phyloP scores from a whole-genome alignment of 2,329 filamentous ascomycete genomes.

The Byssoonygena ceratinophila region DNA sequence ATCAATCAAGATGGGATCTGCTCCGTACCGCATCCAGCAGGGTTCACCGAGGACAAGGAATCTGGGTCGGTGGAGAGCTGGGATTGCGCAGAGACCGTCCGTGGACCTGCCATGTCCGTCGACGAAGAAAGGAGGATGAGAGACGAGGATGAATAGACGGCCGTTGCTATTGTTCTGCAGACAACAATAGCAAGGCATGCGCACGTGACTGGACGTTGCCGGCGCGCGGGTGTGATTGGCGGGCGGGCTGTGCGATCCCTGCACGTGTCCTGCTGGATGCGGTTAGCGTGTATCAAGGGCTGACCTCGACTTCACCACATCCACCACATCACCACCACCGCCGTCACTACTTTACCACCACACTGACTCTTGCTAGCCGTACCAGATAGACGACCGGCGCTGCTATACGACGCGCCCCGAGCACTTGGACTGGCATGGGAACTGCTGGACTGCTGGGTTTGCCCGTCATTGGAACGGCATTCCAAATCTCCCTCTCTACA shows the following conservation, averaged over 20 bases:
- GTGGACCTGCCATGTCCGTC: too few relatives aligned
- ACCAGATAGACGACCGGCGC: too few relatives aligned
- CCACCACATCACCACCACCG: background rate
- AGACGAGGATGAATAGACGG: too few relatives aligned
- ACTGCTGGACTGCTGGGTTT: too few relatives aligned
- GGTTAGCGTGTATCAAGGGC: background rate
- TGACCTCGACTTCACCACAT: background rate
- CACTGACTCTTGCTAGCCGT: background rate
- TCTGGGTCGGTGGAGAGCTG: too few relatives aligned
- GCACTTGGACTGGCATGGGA: too few relatives aligned
- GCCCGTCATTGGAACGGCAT: too few relatives aligned
- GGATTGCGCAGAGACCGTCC: too few relatives aligned
- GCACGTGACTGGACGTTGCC: conserved; percentile 6
- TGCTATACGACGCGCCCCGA: too few relatives aligned
- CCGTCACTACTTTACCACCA: background rate
- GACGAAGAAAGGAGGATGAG: too few relatives aligned
- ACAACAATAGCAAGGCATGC: conserved; percentile 19
- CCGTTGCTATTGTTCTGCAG: conserved; percentile 16
- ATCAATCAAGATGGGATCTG: background rate
- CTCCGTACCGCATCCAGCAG: background rate
- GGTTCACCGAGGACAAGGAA: too few relatives aligned
- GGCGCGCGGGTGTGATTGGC: conserved; percentile 2
- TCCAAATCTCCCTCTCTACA: too few relatives aligned
- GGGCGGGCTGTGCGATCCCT: background rate
- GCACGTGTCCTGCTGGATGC: conserved; percentile 1